Conservation (phyloP, 345 rosid genomes). For the Hibiscus mutabilis region DNA sequence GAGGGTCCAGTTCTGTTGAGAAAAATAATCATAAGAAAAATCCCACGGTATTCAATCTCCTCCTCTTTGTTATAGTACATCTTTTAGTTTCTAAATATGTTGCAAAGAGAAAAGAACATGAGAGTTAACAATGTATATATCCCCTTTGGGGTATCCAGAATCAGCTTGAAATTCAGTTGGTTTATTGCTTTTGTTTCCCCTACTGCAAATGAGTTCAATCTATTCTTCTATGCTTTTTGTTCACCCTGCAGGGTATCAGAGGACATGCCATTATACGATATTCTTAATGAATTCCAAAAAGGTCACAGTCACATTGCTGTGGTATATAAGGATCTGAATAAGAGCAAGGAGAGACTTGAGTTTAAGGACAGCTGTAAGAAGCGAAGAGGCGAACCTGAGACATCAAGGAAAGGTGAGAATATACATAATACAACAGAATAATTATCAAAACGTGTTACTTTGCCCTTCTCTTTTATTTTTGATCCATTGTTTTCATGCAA, state of each 20-base stretch:
- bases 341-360: conserved; percentile 29
- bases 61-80: background rate
- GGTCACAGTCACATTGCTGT: conserved; percentile 97
- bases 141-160: background rate
- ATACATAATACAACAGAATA: conserved; percentile 1
- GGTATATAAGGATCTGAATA: conserved; percentile 65
- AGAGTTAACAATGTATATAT: background rate
- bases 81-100: background rate
- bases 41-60: conserved; percentile 51
- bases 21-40: conserved; percentile 82
- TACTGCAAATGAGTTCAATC: background rate
- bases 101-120: background rate
- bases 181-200: background rate
- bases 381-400: conserved; percentile 33
- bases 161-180: background rate
- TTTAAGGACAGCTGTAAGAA: conserved; percentile 58
- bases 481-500: background rate
- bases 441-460: conserved; percentile 7
- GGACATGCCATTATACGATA: conserved; percentile 82
- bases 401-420: conserved; percentile 41
- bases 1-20: conserved; percentile 65
- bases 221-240: conserved; percentile 11
- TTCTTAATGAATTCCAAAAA: conserved; percentile 91
- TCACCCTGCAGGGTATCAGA: conserved; percentile 58
- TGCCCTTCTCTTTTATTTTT: background rate